Percentiles rank a stretch among this genome's conserved stretches.
These are phyloP conservation scores for Talaromyces stipitatus DNA, from an alignment of 495 filamentous ascomycete genomes.

Conservation along the genomic window DNA sequence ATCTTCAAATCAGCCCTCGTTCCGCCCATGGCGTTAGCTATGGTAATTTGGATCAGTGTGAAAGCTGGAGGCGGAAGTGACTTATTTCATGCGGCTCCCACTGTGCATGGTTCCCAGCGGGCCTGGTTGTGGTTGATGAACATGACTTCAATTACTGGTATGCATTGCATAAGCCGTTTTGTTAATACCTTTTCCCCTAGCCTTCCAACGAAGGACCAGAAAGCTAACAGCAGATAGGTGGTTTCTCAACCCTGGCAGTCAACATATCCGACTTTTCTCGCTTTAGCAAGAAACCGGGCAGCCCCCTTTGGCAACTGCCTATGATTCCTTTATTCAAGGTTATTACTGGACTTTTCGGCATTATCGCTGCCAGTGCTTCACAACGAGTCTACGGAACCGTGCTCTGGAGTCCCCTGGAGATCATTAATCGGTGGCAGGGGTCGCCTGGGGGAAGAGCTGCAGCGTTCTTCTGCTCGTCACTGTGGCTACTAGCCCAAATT, in stretches of 20 bases:
- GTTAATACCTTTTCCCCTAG: background rate
- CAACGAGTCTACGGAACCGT: slow-evolving; percentile 41
- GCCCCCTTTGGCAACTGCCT: slow-evolving; percentile 48
- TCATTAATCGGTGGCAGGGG: slow-evolving; percentile 38
- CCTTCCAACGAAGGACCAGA: background rate
- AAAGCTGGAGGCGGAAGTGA: slow-evolving; percentile 4
- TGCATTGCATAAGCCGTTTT: background rate
- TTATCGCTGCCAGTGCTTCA: slow-evolving; percentile 43
- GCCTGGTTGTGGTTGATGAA: slow-evolving; percentile 13
- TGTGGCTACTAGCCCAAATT: slow-evolving; percentile 42
- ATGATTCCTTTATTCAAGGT: slow-evolving; percentile 53
- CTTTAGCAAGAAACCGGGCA: slow-evolving; percentile 41
- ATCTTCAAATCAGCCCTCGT: slow-evolving; percentile 40
- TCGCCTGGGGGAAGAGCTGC: slow-evolving; percentile 38
- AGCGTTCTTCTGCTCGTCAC: slow-evolving; percentile 45
- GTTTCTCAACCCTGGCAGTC: slow-evolving; percentile 27
- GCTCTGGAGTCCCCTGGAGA: slow-evolving; percentile 46
- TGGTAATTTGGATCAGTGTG: slow-evolving; percentile 4
- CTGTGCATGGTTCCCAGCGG: slow-evolving; percentile 10
- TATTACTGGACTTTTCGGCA: slow-evolving; percentile 38
- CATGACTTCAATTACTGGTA: slow-evolving; percentile 13
- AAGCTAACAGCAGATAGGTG: slow-evolving; percentile 3
- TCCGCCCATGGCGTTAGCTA: slow-evolving; percentile 9
- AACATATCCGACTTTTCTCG: slow-evolving; percentile 56
- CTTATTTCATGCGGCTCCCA: slow-evolving; percentile 6